Evolutionary conservation across 306 rosid genomes (phyloP).

Genomic region (Senna siamea): DNA sequence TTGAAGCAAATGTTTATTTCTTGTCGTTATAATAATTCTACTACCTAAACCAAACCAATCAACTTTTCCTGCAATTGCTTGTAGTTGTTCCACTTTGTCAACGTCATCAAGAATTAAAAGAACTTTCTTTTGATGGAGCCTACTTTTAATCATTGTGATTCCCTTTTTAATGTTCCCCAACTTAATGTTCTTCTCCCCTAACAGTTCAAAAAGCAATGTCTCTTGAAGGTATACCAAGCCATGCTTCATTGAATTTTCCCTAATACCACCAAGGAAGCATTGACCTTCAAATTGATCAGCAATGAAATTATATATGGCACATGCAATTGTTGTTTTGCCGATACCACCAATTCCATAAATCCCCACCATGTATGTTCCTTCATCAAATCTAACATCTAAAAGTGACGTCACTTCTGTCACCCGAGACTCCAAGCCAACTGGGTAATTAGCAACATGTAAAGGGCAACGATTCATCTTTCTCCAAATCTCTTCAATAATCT

Average conservation of each 20-base stretch:
- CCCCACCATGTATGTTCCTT: neutral
- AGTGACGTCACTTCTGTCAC: neutral
- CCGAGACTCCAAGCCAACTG: neutral
- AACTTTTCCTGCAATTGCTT: neutral
- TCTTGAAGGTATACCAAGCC: slow-evolving; percentile 6
- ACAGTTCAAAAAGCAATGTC: neutral
- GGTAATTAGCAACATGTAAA: neutral
- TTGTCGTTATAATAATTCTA: slow-evolving; percentile 9
- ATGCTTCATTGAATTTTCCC: neutral
- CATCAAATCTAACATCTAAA: neutral
- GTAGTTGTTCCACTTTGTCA: neutral
- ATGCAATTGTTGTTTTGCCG: slow-evolving; percentile 10
- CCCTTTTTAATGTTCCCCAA: neutral
- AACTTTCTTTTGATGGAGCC: slow-evolving; percentile 10
- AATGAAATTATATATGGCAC: neutral
- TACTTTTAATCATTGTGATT: slow-evolving; percentile 1
- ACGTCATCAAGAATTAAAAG: slow-evolving; percentile 5
- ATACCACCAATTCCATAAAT: slow-evolving; percentile 18
- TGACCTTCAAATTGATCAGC: neutral
- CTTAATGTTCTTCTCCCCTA: neutral
- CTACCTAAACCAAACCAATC: neutral
- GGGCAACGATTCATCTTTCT: neutral
- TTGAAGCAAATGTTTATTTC: neutral
- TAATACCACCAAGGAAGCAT: neutral
- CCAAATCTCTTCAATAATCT: neutral